These are phyloP conservation scores for Suillus cothurnatus DNA, from an alignment of 768 basidiomycete species.

Conservation along the genomic window DNA sequence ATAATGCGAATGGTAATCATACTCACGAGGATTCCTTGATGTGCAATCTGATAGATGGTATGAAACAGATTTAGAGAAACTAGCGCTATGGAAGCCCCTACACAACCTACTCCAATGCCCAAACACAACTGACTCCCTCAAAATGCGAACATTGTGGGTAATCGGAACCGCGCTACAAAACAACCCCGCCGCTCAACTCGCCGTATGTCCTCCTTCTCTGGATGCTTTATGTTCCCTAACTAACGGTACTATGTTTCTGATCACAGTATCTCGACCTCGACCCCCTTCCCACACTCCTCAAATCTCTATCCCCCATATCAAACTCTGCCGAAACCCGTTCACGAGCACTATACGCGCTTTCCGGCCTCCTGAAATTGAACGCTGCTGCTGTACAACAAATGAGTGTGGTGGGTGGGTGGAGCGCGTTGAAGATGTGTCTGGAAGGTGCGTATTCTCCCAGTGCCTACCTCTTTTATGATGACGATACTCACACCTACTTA, in stretches of 20 bases:
- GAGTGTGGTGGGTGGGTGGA: constrained; percentile 61
- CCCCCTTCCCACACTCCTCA: constrained; percentile 65
- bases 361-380: constrained; percentile 79
- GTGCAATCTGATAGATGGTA: not conserved
- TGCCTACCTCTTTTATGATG: not conserved
- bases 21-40: not conserved
- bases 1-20: constrained; percentile 76
- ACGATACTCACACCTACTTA: not conserved
- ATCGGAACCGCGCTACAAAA: constrained; percentile 90
- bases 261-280: constrained; percentile 61
- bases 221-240: too few relatives aligned
- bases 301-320: constrained; percentile 57
- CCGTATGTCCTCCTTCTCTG: constrained; percentile 47
- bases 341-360: constrained; percentile 84
- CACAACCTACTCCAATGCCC: constrained; percentile 61
- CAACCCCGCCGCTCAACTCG: constrained; percentile 80
- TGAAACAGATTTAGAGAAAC: constrained; percentile 69
- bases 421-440: constrained; percentile 55
- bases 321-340: constrained; percentile 59
- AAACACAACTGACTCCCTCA: constrained; percentile 58
- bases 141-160: constrained; percentile 77
- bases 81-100: constrained; percentile 80
- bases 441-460: constrained; percentile 40
- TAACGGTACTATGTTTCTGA: constrained; percentile 8
- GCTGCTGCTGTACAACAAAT: constrained; percentile 62